phyloP scores from a whole-genome alignment of 208 protist species.

The Ichthyophonus hoferi region DNA sequence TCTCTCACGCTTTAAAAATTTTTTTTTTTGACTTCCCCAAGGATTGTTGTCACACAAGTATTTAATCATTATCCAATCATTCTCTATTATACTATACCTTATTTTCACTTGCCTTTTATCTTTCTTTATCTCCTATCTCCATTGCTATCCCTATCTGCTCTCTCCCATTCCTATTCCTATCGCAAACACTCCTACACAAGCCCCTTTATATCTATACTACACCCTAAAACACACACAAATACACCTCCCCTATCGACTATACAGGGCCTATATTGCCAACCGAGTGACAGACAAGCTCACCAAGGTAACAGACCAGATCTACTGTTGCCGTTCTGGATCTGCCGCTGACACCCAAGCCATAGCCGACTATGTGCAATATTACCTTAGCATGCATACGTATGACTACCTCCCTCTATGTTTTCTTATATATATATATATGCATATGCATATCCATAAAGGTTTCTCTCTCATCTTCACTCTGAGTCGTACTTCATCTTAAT shows the following conservation, averaged over 20 bases:
- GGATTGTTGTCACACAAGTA: too few relatives aligned
- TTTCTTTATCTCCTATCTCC: constrained; percentile 1
- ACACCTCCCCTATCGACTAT: too few relatives aligned
- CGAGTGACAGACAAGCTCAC: constrained; percentile 92
- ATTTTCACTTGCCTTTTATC: constrained; percentile 15
- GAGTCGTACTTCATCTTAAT: too few relatives aligned
- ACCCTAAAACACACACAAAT: too few relatives aligned
- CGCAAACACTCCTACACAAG: not conserved
- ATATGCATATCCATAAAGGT: not conserved
- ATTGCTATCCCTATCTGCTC: not conserved
- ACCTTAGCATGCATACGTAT: constrained; percentile 77
- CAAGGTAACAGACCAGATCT: constrained; percentile 85
- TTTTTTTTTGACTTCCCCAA: too few relatives aligned
- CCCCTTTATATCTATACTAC: too few relatives aligned
- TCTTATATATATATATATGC: not conserved
- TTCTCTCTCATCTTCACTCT: not conserved
- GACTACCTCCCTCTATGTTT: not conserved
- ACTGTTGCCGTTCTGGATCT: constrained; percentile 90
- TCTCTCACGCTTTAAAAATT: too few relatives aligned
- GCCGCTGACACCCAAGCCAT: constrained; percentile 93
- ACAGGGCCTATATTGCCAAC: constrained; percentile 86
- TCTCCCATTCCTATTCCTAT: too few relatives aligned
- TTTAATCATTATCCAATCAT: too few relatives aligned
- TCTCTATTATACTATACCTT: not conserved
- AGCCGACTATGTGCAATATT: constrained; percentile 81